Conservation (phyloP, 768 basidiomycete genomes). For the Amanita exitialis region DNA sequence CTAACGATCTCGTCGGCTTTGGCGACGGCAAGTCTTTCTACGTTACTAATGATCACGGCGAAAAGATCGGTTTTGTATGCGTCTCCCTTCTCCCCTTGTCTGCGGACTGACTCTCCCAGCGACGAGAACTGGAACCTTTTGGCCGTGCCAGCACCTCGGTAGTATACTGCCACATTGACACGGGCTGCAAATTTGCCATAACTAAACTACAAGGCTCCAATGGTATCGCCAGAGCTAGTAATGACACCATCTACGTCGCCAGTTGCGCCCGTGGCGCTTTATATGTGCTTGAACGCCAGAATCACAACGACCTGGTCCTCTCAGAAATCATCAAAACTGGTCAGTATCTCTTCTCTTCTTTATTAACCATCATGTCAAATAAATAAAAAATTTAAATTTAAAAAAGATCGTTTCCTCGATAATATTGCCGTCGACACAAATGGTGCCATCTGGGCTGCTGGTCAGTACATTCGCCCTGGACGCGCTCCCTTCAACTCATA, state of each 20-base stretch:
- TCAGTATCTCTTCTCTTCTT: constrained; percentile 11
- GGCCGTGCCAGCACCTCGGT: constrained; percentile 36
- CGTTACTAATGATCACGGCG: constrained; percentile 59
- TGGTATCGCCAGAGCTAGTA: constrained; percentile 47
- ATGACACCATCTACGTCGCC: constrained; percentile 58
- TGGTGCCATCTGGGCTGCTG: constrained; percentile 55
- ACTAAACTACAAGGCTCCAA: constrained; percentile 42
- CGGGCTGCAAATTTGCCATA: constrained; percentile 53
- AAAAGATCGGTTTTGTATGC: constrained; percentile 45
- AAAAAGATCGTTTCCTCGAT: constrained; percentile 41
- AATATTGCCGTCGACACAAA: constrained; percentile 51
- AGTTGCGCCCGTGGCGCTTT: constrained; percentile 34
- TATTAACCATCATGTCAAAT: too few species aligned
- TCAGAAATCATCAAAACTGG: constrained; percentile 46
- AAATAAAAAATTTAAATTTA: too few species aligned
- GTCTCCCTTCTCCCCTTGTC: neutral
- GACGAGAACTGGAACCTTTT: constrained; percentile 20
- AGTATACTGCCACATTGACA: constrained; percentile 51
- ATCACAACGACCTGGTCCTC: constrained; percentile 46
- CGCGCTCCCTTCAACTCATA: neutral
- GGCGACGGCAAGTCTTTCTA: constrained; percentile 55
- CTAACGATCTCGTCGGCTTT: constrained; percentile 65
- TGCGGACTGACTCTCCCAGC: constrained; percentile 8
- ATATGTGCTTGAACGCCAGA: constrained; percentile 44
- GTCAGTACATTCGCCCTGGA: constrained; percentile 19